Evolutionary conservation across 306 rosid genomes (phyloP).

Genomic region (Heteromeles arbutifolia): DNA sequence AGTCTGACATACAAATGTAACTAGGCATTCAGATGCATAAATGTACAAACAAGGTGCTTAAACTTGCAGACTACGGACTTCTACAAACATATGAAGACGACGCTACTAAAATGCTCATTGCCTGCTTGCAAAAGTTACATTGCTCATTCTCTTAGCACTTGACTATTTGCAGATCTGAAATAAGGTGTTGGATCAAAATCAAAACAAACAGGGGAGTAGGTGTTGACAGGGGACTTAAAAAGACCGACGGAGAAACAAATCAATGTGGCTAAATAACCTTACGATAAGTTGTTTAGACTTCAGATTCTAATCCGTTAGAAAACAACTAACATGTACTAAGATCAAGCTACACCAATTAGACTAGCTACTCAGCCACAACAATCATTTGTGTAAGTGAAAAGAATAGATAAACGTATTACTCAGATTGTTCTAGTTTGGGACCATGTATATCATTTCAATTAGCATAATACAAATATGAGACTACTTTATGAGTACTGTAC

Average conservation of each 20-base stretch:
- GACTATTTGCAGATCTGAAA: neutral
- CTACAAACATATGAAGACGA: neutral
- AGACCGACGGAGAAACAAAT: neutral
- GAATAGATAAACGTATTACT: neutral
- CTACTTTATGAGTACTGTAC: neutral
- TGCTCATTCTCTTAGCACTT: neutral
- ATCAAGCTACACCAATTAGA: neutral
- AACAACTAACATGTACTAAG: neutral
- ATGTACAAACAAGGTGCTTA: neutral
- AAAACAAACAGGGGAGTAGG: neutral
- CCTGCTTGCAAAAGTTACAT: neutral
- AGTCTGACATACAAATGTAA: neutral
- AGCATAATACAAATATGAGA: constrained; percentile 1
- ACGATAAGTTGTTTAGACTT: neutral
- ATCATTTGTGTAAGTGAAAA: neutral
- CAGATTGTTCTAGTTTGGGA: neutral
- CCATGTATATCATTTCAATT: neutral
- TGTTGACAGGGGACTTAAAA: neutral
- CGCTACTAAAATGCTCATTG: neutral
- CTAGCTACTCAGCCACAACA: neutral
- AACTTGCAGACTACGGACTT: neutral
- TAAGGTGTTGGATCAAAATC: neutral
- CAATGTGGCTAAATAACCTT: neutral
- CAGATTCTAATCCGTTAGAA: neutral
- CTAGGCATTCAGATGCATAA: neutral